Percentiles rank a stretch among this genome's conserved stretches.
Evolutionary conservation across 1,284 basidiomycete genomes (phyloP).

Genomic region (Coriolopsis trogii): DNA sequence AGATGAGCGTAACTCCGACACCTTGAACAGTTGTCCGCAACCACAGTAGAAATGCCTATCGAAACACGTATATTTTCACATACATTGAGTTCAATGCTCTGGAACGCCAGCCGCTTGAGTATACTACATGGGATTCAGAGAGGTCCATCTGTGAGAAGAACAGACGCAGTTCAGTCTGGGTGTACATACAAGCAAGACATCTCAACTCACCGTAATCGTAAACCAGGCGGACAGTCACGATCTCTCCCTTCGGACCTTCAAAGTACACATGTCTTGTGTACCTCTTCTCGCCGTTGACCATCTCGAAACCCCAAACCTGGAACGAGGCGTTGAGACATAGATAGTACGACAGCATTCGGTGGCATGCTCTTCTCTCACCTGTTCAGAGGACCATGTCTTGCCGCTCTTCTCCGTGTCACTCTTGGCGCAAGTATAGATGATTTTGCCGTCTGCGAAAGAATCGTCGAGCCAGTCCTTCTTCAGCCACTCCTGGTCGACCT

Average conservation of each 20-base stretch:
- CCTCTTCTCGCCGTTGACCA: conserved; percentile 59
- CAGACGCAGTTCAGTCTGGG: no score
- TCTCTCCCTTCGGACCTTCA: conserved; percentile 61
- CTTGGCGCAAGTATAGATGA: conserved; percentile 36
- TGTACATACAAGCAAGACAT: neutral
- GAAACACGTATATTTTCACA: no score
- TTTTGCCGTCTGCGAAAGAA: conserved; percentile 32
- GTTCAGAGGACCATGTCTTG: conserved; percentile 39
- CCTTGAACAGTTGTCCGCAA: no score
- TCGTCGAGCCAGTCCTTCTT: conserved; percentile 41
- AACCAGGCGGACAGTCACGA: conserved; percentile 58
- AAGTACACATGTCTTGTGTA: conserved; percentile 67
- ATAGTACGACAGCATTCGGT: neutral
- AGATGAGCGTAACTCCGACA: no score
- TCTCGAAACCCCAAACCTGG: conserved; percentile 74
- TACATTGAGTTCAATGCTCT: no score
- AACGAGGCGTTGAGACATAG: neutral
- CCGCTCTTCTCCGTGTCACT: conserved; percentile 43
- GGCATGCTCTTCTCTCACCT: conserved; percentile 38
- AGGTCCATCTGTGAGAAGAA: no score
- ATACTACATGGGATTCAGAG: no score
- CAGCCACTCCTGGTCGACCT: conserved; percentile 39
- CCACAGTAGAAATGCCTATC: no score
- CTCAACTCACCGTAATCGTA: conserved; percentile 66
- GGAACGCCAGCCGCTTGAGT: no score